Percentiles rank a stretch among this genome's conserved stretches.
Conservation (phyloP, 495 filamentous ascomycete species). For the Emericellopsis terricola region DNA sequence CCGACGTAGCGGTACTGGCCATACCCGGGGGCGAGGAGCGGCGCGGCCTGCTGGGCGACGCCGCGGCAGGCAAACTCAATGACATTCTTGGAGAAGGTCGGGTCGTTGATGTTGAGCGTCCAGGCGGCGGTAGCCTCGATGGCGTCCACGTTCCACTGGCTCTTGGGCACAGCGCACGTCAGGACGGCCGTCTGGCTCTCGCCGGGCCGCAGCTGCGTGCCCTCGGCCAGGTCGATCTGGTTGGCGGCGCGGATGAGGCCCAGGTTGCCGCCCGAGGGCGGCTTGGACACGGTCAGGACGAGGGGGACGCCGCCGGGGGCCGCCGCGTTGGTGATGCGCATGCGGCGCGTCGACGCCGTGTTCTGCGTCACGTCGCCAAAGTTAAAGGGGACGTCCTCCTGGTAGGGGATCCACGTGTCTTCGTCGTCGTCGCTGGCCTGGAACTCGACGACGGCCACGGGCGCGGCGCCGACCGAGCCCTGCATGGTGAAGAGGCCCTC, state of each 20-base stretch:
- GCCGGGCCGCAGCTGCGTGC: conserved; percentile 22
- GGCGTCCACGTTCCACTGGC: conserved; percentile 24
- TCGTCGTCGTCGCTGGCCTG: conserved; percentile 21
- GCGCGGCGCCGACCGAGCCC: conserved; percentile 17
- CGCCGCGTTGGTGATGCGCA: conserved; percentile 26
- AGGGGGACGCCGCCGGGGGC: conserved; percentile 14
- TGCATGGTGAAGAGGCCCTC: conserved; percentile 18
- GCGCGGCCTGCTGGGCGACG: conserved; percentile 19
- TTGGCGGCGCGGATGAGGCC: conserved; percentile 22
- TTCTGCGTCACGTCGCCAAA: conserved; percentile 28
- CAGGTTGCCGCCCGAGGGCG: conserved; percentile 19
- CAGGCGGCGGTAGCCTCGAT: conserved; percentile 20
- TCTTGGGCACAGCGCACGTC: conserved; percentile 25
- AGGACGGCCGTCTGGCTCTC: conserved; percentile 21
- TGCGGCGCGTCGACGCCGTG: conserved; percentile 14
- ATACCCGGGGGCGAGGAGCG: conserved; percentile 11
- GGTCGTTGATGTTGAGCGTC: conserved; percentile 27
- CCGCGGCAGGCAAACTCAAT: conserved; percentile 19
- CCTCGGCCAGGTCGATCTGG: conserved; percentile 29
- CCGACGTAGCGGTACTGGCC: conserved; percentile 21
- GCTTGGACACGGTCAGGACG: conserved; percentile 30
- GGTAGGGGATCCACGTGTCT: conserved; percentile 28
- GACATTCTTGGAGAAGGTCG: conserved; percentile 19
- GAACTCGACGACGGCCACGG: conserved; percentile 27
- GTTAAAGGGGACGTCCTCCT: conserved; percentile 14